Base-by-base conservation (phyloP, 1,284 basidiomycete species). In the Fistulina hepatica region DNA sequence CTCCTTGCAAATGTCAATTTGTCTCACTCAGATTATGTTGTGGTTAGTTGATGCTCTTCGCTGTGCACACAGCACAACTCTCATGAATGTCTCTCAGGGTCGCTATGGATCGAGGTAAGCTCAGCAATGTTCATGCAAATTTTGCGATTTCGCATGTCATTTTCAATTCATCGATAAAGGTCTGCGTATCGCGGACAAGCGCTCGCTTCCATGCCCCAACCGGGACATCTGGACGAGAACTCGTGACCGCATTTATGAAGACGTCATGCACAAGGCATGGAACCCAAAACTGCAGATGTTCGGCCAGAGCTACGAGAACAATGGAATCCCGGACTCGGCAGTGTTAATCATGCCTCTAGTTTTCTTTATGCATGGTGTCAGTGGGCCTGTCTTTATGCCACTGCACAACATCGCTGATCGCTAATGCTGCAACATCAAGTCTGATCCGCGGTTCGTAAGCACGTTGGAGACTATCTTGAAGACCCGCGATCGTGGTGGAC, bases 161-260 rank as follows among this genome's bases (percentile, higher is more conserved):
- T 23, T 15, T 32, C 12, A 16, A 24, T 3, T 26, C 10, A 24
- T 6, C 25, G 6, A 9, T 20, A 2, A 37, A 80, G 80, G 89
- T 3, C 67, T 95, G 4, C 82, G 91, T 11, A 69, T 95, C 13
- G 85, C 88, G 3, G 89, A 94, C 23, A 95, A 95, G 58, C 76
- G 91, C 16, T 84, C 80, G 1, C 61, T 85, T 8, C 81, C 82
- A 11, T 85, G 81, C 52, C 81, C 81, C 1, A 70, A 68, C 21
- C 73, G 81, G 11, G 57, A 59, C 35, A 69, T 75, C 43, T 95
- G 91, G 91, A 55, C 81, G 11, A 62, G 62, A 4, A 73, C 79
- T 4, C 71, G 90, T 17, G 91, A 94, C 52, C 59, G 64, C 10
- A 59, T 94, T 5, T 94, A 92, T 54, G 90, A 93, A 56, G 74